These are phyloP conservation scores for Arctostaphylos glauca DNA, from an alignment of 148 eudicot genomes.

Conservation along the genomic window DNA sequence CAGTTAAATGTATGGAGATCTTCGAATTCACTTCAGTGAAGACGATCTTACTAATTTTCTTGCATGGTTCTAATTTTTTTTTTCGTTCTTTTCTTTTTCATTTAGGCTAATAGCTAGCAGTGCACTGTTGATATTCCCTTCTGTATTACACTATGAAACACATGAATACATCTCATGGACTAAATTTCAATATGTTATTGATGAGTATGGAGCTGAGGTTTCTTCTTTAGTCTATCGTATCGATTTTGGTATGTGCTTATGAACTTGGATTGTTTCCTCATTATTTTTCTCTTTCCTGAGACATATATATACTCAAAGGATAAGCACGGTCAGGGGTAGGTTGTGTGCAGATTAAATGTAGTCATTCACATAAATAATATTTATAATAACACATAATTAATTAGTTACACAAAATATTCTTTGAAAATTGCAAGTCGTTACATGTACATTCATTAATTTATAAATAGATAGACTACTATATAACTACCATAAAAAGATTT, in stretches of 20 bases:
- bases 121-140: constrained; percentile 48
- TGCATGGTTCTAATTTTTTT: not conserved
- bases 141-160: constrained; percentile 45
- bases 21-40: not conserved
- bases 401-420: too few species aligned
- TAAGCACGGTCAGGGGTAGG: too few species aligned
- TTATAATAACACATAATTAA: too few species aligned
- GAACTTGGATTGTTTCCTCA: constrained; percentile 1
- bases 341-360: too few species aligned
- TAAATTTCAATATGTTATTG: constrained; percentile 40
- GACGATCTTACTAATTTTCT: not conserved
- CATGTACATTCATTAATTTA: too few species aligned
- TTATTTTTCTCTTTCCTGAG: constrained; percentile 18
- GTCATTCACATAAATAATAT: too few species aligned
- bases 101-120: constrained; percentile 40
- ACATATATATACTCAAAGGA: too few species aligned
- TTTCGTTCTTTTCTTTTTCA: not conserved
- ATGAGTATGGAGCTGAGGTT: constrained; percentile 49
- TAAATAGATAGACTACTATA: too few species aligned
- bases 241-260: not conserved
- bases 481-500: too few species aligned
- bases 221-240: not conserved
- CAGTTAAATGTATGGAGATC: not conserved
- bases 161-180: constrained; percentile 56
- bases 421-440: too few species aligned